These are phyloP conservation scores for Shiraia sp. DNA, from an alignment of 2,329 filamentous ascomycete species.

Conservation along the genomic window DNA sequence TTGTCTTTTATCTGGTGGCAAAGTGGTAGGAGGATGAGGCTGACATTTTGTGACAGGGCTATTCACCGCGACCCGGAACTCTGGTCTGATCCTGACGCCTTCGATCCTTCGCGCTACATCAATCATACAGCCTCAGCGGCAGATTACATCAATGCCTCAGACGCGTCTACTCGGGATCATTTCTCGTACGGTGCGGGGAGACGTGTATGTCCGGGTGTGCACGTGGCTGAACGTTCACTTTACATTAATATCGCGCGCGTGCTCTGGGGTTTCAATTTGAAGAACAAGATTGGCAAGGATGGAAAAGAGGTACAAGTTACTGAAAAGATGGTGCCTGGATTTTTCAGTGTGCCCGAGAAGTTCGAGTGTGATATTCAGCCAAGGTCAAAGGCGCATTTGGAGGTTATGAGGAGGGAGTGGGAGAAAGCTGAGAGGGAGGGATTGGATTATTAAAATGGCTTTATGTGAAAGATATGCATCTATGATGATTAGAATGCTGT, in stretches of 20 bases:
- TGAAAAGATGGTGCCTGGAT: slow-evolving; percentile 33
- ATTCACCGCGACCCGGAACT: slow-evolving; percentile 37
- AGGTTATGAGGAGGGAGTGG: slow-evolving; percentile 27
- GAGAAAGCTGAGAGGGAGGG: slow-evolving; percentile 26
- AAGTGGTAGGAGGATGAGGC: too few species aligned
- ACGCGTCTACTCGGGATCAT: slow-evolving; percentile 41
- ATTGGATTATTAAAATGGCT: slow-evolving; percentile 14
- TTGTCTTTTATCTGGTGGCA: too few species aligned
- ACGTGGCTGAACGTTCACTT: slow-evolving; percentile 43
- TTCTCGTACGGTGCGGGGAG: slow-evolving; percentile 43
- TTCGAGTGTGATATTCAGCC: slow-evolving; percentile 38
- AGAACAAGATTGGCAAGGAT: slow-evolving; percentile 27
- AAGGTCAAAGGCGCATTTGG: slow-evolving; percentile 25
- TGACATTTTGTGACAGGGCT: slow-evolving; percentile 24
- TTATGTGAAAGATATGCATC: too few species aligned
- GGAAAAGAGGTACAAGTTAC: slow-evolving; percentile 30
- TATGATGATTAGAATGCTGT: too few species aligned
- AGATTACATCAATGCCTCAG: slow-evolving; percentile 34
- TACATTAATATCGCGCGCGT: slow-evolving; percentile 42
- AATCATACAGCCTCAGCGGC: slow-evolving; percentile 29
- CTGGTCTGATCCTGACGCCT: slow-evolving; percentile 33
- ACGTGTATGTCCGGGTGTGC: slow-evolving; percentile 42
- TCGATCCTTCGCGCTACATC: slow-evolving; percentile 36
- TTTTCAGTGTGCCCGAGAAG: slow-evolving; percentile 36
- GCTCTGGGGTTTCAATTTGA: slow-evolving; percentile 41